Base-by-base conservation (phyloP, 2,329 filamentous ascomycete genomes). In the Emergomyces pasteurianus region DNA sequence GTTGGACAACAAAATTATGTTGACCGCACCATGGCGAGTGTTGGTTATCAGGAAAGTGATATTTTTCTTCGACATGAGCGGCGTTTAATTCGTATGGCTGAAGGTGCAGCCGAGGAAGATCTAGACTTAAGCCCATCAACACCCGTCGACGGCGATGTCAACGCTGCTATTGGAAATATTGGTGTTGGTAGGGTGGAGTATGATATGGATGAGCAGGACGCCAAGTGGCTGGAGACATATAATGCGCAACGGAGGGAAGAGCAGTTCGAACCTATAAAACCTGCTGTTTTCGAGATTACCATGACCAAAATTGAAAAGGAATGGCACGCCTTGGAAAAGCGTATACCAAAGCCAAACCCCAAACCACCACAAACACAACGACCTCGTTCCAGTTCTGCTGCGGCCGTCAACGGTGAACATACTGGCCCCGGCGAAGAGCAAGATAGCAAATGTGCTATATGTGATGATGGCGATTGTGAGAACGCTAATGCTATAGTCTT, bases 271-370 rank as follows among this genome's bases (percentile, higher is more conserved):
- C 81, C 86, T 1, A 94, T 99, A 68, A 95, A 92, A 56, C 89
- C 92, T 23, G 92, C 95, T 64, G 85, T 96, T 58, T 96, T 99
- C 69, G 94, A 99, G 73, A 95, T 97, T 64, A 95, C 92, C 18
- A 95, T 99, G 77, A 99, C 94, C 10, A 96, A 96, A 74, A 96
- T 99, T 62, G 94, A 99, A 74, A 96, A 96, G 75, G 92, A 97
- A 73, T 99, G 94, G 90, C 90, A 97, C 73, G 89, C 90, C 6
- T 79, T 99, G 8, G 94, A 99, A 74, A 96, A 95, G 78, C 83
- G 91, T 63, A 97, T 99, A 70, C 94, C 94, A 0, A 99, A 99
- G 72, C 90, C 92, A 16, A 96, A 96, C 69, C 92, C 92, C 0
- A 96, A 96, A 68, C 92, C 94, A 53, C 92, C 92, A 16, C 92